Evolutionary conservation across 2,329 filamentous ascomycete species (phyloP).

Genomic region (Penicillium sp.): DNA sequence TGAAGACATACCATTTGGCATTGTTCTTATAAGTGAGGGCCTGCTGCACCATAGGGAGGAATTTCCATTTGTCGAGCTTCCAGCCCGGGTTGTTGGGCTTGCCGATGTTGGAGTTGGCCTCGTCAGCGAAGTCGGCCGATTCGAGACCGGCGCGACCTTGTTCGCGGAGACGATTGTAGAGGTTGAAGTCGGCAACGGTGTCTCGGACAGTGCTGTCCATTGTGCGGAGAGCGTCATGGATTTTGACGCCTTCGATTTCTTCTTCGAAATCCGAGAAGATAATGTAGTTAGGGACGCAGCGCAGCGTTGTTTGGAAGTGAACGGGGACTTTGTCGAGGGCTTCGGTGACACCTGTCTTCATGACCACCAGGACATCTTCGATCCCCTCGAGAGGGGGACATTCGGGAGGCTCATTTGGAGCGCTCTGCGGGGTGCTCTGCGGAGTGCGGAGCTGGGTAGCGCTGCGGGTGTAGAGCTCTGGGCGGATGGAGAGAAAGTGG

Average conservation of each 20-base stretch:
- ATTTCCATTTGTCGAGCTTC: slow-evolving; percentile 53
- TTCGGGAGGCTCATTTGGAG: too few relatives aligned
- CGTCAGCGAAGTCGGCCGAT: slow-evolving; percentile 30
- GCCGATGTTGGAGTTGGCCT: slow-evolving; percentile 32
- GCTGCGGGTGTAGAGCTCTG: too few relatives aligned
- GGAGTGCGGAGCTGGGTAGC: too few relatives aligned
- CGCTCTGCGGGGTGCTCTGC: too few relatives aligned
- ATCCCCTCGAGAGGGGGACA: too few relatives aligned
- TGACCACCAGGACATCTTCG: too few relatives aligned
- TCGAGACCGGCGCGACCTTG: slow-evolving; percentile 38
- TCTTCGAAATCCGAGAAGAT: slow-evolving; percentile 54
- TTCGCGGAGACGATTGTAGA: slow-evolving; percentile 43
- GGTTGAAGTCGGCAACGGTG: slow-evolving; percentile 43
- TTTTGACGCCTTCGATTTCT: slow-evolving; percentile 43
- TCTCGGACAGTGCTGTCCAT: too few relatives aligned
- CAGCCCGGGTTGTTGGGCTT: slow-evolving; percentile 43
- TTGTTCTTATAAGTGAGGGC: slow-evolving; percentile 39
- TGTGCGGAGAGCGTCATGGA: slow-evolving; percentile 45
- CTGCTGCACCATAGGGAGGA: slow-evolving; percentile 48
- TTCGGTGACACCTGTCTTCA: too few relatives aligned
- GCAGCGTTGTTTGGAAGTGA: too few relatives aligned
- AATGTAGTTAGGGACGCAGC: slow-evolving; percentile 48
- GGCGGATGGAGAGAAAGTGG: too few relatives aligned
- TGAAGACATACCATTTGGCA: slow-evolving; percentile 52
- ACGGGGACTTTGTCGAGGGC: too few relatives aligned